Conservation (phyloP, 2,329 filamentous ascomycete species). For the Blumeria graminis region DNA sequence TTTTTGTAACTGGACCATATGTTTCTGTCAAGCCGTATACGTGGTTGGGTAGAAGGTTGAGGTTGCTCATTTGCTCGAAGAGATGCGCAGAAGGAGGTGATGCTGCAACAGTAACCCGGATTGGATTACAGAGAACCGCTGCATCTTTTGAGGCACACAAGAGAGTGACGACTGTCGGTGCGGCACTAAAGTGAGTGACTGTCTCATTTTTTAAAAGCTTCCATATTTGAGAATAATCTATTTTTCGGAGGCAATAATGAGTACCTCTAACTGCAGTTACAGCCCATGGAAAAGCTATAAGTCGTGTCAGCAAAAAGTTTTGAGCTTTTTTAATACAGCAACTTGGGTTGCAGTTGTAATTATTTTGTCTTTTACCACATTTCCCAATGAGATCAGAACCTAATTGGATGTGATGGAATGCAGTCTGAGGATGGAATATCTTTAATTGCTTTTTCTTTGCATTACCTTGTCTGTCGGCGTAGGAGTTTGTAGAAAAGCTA, state of each 20-base stretch:
- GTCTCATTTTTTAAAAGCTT: constrained; percentile 59
- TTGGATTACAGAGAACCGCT: constrained; percentile 38
- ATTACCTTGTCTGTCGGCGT: too few species aligned
- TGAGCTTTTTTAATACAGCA: too few species aligned
- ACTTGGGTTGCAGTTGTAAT: too few species aligned
- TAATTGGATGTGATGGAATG: too few species aligned
- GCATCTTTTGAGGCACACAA: constrained; percentile 65
- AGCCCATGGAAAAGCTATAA: constrained; percentile 63
- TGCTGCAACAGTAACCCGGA: constrained; percentile 78
- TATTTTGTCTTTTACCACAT: too few species aligned
- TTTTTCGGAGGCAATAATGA: constrained; percentile 81
- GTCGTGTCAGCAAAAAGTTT: constrained; percentile 9
- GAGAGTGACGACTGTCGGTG: constrained; percentile 86
- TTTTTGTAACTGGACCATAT: constrained; percentile 87
- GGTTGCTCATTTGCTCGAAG: constrained; percentile 61
- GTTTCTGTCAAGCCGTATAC: constrained; percentile 81
- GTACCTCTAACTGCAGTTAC: constrained; percentile 86
- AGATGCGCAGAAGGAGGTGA: constrained; percentile 74
- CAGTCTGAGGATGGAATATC: too few species aligned
- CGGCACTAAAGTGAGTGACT: constrained; percentile 88
- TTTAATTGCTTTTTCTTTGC: too few species aligned
- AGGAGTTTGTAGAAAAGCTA: too few species aligned
- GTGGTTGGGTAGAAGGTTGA: constrained; percentile 80
- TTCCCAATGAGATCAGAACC: too few species aligned
- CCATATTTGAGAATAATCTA: constrained; percentile 91